Percentiles rank a stretch among this genome's conserved stretches.
phyloP scores from a whole-genome alignment of 73 alveolate genomes.

The Urostyla sp. region DNA sequence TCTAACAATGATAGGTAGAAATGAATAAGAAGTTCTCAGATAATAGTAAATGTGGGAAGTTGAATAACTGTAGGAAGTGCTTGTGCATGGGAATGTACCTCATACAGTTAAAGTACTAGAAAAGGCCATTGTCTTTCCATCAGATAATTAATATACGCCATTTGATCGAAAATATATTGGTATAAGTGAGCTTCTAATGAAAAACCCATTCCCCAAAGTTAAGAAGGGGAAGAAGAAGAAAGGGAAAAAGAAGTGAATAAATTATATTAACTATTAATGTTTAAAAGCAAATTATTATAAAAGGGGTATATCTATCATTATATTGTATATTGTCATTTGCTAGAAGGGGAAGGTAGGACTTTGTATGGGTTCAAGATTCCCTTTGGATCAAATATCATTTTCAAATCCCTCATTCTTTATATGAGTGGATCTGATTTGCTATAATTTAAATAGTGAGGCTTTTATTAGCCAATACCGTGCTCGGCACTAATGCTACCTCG shows the following conservation, averaged over 20 bases:
- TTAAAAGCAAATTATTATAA: no score
- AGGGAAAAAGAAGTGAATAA: background rate
- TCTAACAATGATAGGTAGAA: background rate
- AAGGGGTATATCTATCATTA: no score
- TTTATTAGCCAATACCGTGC: constrained; percentile 74
- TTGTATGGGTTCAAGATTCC: constrained; percentile 38
- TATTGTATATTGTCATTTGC: background rate
- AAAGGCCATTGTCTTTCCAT: constrained; percentile 36
- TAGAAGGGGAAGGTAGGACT: constrained; percentile 38
- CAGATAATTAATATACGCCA: background rate
- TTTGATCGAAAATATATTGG: background rate
- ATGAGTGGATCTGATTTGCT: constrained; percentile 59
- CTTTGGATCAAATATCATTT: constrained; percentile 13
- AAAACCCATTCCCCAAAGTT: constrained; percentile 50
- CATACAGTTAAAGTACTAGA: background rate
- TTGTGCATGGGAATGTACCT: constrained; percentile 12
- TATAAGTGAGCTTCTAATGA: background rate
- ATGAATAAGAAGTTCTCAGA: background rate
- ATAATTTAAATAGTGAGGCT: constrained; percentile 56
- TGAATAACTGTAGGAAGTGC: background rate
- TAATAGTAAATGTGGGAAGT: constrained; percentile 26
- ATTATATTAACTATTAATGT: no score
- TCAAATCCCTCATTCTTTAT: constrained; percentile 33
- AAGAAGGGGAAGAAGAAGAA: constrained; percentile 21
- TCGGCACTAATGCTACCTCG: constrained; percentile 75